Evolutionary conservation across 2,329 filamentous ascomycete species (phyloP), one percentile per base, ranked within the genome.

Genomic region (Diplodia seriata): DNA sequence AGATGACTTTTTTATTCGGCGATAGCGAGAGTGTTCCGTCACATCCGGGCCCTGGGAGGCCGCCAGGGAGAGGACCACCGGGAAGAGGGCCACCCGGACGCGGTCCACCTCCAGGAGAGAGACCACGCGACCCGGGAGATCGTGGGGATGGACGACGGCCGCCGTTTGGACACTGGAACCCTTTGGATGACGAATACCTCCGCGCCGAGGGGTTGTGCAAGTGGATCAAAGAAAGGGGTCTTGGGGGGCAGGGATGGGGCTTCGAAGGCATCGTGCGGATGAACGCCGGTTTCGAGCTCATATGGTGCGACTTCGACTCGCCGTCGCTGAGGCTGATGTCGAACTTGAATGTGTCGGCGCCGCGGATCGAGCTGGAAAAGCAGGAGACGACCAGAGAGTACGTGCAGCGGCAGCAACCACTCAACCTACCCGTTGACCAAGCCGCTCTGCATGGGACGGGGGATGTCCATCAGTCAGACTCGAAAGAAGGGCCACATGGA

Each of bases 201-300:
- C 79, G 84, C 15, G 84, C 83, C 1, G 75, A 74, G 20, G 82
- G 81, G 4, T 74, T 85, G 47, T 86, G 84, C 69, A 74, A 81
- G 29, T 85, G 83, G 82, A 74, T 84, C 8, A 70, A 70, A 31
- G 73, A 75, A 9, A 73, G 76, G 3, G 75, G 78, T 0, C 76
- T 85, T 15, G 78, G 83, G 6, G 82, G 82, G 1, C 69, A 70
- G 9, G 82, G 81, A 5, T 85, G 81, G 83, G 83, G 82, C 47
- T 80, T 82, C 38, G 84, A 86, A 71, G 83, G 81, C 1, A 75
- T 85, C 43, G 80, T 85, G 51, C 77, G 83, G 68, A 85, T 85
- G 83, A 84, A 85, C 71, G 81, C 83, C 14, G 83, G 82, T 4
- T 85, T 85, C 68, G 83, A 85, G 74, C 74, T 84, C 72, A 83